A percentile compares a stretch with the other conserved stretches of the same genome.
These are phyloP conservation scores for Diaporthe citri DNA, from an alignment of 2,329 filamentous ascomycete species.

Conservation along the genomic window DNA sequence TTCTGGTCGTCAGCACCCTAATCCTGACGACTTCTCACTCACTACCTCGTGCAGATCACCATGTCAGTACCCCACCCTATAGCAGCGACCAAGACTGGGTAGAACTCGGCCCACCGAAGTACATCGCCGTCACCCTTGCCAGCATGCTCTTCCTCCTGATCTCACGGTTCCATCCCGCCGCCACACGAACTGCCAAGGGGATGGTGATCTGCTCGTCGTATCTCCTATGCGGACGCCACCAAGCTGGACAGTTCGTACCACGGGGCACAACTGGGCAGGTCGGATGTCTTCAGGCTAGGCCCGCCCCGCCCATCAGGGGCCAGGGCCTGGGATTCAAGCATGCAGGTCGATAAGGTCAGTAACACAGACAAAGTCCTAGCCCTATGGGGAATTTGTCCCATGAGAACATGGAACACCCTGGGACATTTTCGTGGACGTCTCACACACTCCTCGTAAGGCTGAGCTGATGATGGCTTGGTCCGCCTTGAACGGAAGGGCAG, in stretches of 20 bases:
- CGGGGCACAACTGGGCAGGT: conserved; percentile 33
- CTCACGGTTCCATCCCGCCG: conserved; percentile 36
- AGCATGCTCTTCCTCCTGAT: conserved; percentile 1
- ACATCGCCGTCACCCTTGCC: conserved; percentile 19
- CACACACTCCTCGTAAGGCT: conserved; percentile 24
- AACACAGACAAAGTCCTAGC: conserved; percentile 18
- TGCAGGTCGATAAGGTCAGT: conserved; percentile 15
- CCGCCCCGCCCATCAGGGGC: conserved; percentile 15
- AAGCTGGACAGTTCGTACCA: conserved; percentile 20
- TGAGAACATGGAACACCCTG: conserved; percentile 8
- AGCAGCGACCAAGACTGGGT: neutral
- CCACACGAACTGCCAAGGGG: conserved; percentile 32
- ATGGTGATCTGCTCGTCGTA: conserved; percentile 22
- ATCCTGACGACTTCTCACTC: conserved; percentile 12
- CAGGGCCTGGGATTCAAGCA: neutral
- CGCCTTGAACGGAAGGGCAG: neutral
- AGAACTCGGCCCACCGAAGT: conserved; percentile 5
- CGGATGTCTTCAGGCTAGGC: conserved; percentile 21
- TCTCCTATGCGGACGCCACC: conserved; percentile 29
- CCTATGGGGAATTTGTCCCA: conserved; percentile 14
- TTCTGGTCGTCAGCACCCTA: conserved; percentile 28
- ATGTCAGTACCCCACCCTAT: conserved; percentile 22
- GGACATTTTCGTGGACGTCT: conserved; percentile 4
- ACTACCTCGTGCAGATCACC: conserved; percentile 32
- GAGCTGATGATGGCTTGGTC: neutral